These are phyloP conservation scores for Aspergillus diversus DNA, from an alignment of 495 filamentous ascomycete species.

Conservation along the genomic window DNA sequence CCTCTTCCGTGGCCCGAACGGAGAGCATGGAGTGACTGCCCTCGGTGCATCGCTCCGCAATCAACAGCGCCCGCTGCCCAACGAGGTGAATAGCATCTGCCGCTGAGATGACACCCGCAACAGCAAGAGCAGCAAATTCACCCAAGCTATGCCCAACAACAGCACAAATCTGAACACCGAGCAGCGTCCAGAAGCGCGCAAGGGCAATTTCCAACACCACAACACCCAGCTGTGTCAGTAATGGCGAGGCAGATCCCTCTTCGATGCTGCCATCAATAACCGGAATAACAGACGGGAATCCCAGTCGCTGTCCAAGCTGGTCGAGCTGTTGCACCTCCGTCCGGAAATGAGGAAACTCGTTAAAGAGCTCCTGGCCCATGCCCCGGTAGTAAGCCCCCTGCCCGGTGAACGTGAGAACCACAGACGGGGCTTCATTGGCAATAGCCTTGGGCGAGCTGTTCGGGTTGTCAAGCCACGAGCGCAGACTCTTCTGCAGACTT, in stretches of 20 bases:
- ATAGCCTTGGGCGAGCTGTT: neutral
- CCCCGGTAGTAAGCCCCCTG: constrained; percentile 57
- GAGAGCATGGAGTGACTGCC: constrained; percentile 57
- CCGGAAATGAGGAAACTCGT: constrained; percentile 66
- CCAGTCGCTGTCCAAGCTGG: constrained; percentile 65
- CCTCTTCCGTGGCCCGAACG: constrained; percentile 40
- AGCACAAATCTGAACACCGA: constrained; percentile 69
- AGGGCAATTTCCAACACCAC: constrained; percentile 77
- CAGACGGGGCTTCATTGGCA: constrained; percentile 3
- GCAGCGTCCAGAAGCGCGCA: constrained; percentile 70
- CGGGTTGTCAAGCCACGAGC: neutral
- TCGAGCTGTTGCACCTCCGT: constrained; percentile 70
- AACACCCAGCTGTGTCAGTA: constrained; percentile 72
- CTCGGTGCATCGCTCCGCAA: constrained; percentile 22
- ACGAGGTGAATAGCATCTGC: constrained; percentile 70
- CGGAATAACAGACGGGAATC: constrained; percentile 66
- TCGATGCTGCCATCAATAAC: constrained; percentile 50
- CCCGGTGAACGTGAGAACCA: constrained; percentile 28
- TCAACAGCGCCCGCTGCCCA: constrained; percentile 28
- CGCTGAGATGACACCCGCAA: constrained; percentile 74
- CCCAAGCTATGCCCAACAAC: constrained; percentile 84
- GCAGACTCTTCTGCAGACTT: neutral
- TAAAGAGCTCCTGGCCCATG: constrained; percentile 71
- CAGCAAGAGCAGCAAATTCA: constrained; percentile 83
- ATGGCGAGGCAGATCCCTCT: constrained; percentile 52